phyloP scores from a whole-genome alignment of 202 grass and related monocot genomes.

The Schoenoplectus triqueter region DNA sequence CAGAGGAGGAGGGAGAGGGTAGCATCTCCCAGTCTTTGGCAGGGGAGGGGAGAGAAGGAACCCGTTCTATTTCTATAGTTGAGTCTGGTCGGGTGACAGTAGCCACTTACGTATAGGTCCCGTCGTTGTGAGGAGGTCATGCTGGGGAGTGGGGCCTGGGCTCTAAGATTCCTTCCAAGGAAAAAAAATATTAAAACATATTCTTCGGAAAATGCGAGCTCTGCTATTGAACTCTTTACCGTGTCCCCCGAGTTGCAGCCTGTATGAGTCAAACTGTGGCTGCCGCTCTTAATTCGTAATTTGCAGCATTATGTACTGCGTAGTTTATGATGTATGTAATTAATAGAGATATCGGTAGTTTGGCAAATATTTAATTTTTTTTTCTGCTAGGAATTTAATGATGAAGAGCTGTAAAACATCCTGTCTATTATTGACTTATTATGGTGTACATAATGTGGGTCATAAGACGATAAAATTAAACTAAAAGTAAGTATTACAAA shows the following conservation, averaged over 20 bases:
- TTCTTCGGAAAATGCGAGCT: not conserved
- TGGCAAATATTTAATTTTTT: not conserved
- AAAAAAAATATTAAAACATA: too few species aligned
- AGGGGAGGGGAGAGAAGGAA: not conserved
- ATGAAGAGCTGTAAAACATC: not conserved
- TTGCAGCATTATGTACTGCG: not conserved
- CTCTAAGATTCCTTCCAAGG: not conserved
- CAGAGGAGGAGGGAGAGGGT: constrained; percentile 34
- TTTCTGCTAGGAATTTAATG: not conserved
- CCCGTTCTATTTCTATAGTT: not conserved
- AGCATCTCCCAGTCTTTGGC: constrained; percentile 5
- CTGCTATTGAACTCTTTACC: not conserved
- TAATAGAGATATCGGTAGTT: not conserved
- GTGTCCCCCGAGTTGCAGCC: not conserved
- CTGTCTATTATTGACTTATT: not conserved
- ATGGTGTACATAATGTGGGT: too few species aligned
- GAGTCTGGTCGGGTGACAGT: constrained; percentile 15
- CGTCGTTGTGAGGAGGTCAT: not conserved
- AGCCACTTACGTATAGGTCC: constrained; percentile 24
- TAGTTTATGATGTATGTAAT: not conserved
- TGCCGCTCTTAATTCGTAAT: too few species aligned
- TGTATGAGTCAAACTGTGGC: not conserved
- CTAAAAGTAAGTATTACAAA: too few species aligned
- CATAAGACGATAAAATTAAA: too few species aligned
- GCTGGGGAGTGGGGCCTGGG: too few species aligned